Base-by-base conservation (phyloP, 2,329 filamentous ascomycete genomes). In the Alternaria consortialis region DNA sequence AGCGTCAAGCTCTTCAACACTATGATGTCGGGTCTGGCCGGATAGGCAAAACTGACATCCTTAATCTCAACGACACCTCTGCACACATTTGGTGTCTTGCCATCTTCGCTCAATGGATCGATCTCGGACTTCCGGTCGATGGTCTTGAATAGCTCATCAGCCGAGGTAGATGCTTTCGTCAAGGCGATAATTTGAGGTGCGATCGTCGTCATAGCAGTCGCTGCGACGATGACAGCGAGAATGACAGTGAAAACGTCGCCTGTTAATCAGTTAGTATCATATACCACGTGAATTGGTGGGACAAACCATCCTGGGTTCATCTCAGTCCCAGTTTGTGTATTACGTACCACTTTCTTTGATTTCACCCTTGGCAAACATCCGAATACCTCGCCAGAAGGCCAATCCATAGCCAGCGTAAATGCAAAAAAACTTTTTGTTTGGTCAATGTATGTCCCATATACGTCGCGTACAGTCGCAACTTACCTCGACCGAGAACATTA, bases 1-100 rank as follows among this genome's bases (percentile, higher is more conserved):
- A 99, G 85, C 53, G 84, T 90, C 44, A 98, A 89, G 64, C 89
- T 88, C 51, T 95, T 84, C 89, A 99, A 93, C 43, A 98, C 91
- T 2, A 88, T 86, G 6, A 97, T 92, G 71, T 97, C 93, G 0
- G 94, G 92, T 25, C 95, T 88, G 4, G 93, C 96, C 7, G 95
- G 95, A 73, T 99, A 98, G 68, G 97, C 94, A 78, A 97, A 94
- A 76, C 91, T 93, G 74, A 98, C 84, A 66, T 92, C 85, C 64
- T 90, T 85, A 27, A 98, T 84, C 65, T 93, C 90, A 56, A 99
- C 90, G 5, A 86, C 86, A 0, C 77, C 76, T 15, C 54, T 46
- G 27, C 74, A 75, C 13, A 57, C 46, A 3, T 46, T 43, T 0
- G 76, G 77, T 6, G 60, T 37, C 8, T 60, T 56, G 0, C 76